A percentile compares a stretch with the other conserved stretches of the same genome.
These are phyloP conservation scores for Thelonectria blattea DNA, from an alignment of 2,329 filamentous ascomycete genomes.

Conservation along the genomic window DNA sequence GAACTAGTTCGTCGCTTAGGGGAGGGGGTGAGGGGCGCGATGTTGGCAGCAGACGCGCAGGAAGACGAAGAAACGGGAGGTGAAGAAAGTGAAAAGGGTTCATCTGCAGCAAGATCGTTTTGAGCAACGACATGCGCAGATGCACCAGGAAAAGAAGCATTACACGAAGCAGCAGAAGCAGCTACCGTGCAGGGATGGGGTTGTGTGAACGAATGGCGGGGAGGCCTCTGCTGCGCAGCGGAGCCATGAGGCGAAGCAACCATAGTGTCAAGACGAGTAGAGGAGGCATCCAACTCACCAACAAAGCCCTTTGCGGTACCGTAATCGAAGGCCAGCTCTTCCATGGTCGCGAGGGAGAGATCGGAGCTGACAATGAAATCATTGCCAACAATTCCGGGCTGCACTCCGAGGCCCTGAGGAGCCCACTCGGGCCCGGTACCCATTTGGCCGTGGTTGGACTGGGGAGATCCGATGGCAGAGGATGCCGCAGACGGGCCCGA, in stretches of 20 bases:
- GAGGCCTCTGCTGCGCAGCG: conserved; percentile 23
- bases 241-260: conserved; percentile 16
- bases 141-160: conserved; percentile 27
- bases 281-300: conserved; percentile 55
- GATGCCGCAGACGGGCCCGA: conserved; percentile 69
- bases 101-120: conserved; percentile 26
- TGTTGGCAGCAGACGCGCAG: conserved; percentile 42
- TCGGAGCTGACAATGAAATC: conserved; percentile 59
- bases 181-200: conserved; percentile 6
- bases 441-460: conserved; percentile 64
- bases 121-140: conserved; percentile 26
- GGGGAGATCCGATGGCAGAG: conserved; percentile 71
- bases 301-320: conserved; percentile 59
- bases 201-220: conserved; percentile 16
- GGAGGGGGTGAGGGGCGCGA: conserved; percentile 15
- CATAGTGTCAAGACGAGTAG: conserved; percentile 21
- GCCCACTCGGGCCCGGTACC: conserved; percentile 66
- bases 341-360: conserved; percentile 61
- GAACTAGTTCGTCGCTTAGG: conserved; percentile 28
- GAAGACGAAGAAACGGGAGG: conserved; percentile 42
- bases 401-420: conserved; percentile 60
- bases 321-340: conserved; percentile 58
- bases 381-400: conserved; percentile 67
- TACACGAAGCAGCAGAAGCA: conserved; percentile 23
- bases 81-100: conserved; percentile 21